These are phyloP conservation scores for Hyaloperonospora brassicae DNA, from an alignment of 352 stramenopile species.

Conservation along the genomic window DNA sequence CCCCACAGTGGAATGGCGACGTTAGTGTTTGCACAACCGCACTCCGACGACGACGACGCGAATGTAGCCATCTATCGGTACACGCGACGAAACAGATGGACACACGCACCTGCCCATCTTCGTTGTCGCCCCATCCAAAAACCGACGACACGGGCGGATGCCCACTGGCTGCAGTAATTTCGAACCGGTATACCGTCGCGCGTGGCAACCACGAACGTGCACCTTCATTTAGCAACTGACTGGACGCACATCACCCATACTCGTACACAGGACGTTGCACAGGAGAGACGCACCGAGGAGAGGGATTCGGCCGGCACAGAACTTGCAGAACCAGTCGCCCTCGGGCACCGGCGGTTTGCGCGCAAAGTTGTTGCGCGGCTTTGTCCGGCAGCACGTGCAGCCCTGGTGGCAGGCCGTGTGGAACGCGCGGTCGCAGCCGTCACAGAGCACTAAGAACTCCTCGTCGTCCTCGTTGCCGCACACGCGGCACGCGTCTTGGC, in stretches of 20 bases:
- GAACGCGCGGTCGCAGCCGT: constrained; percentile 69
- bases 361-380: constrained; percentile 71
- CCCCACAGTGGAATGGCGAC: too few species aligned
- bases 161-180: constrained; percentile 23
- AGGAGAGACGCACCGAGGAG: constrained; percentile 29
- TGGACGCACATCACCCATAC: background rate
- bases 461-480: constrained; percentile 70
- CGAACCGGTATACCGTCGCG: constrained; percentile 1
- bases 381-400: constrained; percentile 70
- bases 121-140: constrained; percentile 71
- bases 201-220: too few species aligned
- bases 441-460: constrained; percentile 70
- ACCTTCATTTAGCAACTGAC: too few species aligned
- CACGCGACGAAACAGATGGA: constrained; percentile 19
- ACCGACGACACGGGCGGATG: constrained; percentile 43
- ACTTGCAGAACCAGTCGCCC: constrained; percentile 84
- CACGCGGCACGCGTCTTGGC: constrained; percentile 70
- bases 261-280: background rate
- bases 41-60: background rate
- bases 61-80: constrained; percentile 11
- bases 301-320: constrained; percentile 57
- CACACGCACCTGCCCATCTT: constrained; percentile 66
- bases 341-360: constrained; percentile 68
- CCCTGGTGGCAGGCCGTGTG: constrained; percentile 66
- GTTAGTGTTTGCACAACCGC: too few species aligned